Base-by-base conservation (phyloP, 31 red algal genomes). In the Asparagopsis taxiformis region DNA sequence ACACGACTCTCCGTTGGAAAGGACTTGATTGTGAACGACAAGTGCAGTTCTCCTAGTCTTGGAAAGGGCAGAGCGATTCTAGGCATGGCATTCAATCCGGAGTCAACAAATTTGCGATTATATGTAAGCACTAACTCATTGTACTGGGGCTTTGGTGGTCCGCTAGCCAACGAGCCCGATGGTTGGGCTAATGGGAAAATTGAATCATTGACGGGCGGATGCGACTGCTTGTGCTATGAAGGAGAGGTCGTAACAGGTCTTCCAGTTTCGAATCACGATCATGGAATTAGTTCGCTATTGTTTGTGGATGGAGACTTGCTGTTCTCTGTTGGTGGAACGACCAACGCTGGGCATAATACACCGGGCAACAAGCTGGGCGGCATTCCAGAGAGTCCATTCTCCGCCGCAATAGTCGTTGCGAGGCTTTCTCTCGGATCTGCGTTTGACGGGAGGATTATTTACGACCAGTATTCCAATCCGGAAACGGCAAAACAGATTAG, bases 171-270 rank as follows among this genome's bases (percentile, higher is more conserved):
- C 23, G 3, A 11, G 2, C 35, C 46, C 6, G 30, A 19, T 25
- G 84, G 65, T 22, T 86, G 81, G 81, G 81, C 68, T 22, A 86
- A 75, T 36, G 81, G 81, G 17, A 43, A 37, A 1, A 43, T 86
- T 1, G 70, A 75, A 30, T 31, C 21, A 15, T 23, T 74, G 51
- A 59, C 46, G 16, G 20, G 37, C 21, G 71, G 65, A n/a, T 59
- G 63, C 44, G 72, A 21, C 26, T 78, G 84, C 51, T 10, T 79
- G 36, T 72, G 67, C 28, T 72, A 71, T 23, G 84, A 75, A 36
- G 41, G 62, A 20, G 33, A 48, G 28, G 51, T 86, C 13, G 53
- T 86, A n/a, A 52, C 59, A 1, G 81, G 81, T 0, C 34, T 86
- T 4, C 81, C 81, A n/a, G 81, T 86, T 0, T 72, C 70, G 16